Percentiles rank a stretch among this genome's conserved stretches.
Conservation (phyloP, 805 yeast species). For the Saturnispora kantuleensis region DNA sequence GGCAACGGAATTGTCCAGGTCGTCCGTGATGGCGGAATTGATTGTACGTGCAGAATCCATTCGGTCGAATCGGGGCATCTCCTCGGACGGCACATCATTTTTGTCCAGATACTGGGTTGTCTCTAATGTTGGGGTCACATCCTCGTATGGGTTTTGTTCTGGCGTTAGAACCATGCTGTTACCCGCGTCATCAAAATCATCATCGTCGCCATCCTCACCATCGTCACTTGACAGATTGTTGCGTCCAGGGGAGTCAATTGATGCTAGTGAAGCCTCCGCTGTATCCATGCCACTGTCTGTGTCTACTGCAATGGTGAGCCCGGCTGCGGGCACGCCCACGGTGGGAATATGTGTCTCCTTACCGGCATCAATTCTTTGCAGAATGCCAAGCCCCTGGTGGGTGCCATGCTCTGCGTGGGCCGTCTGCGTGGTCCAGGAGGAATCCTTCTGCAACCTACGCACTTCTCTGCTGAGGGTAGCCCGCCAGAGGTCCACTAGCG, state of each 20-base stretch:
- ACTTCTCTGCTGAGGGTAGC: not conserved
- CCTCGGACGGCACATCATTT: not conserved
- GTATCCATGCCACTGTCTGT: not conserved
- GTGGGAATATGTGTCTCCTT: no score
- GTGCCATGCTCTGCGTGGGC: no score
- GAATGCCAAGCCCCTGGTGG: no score
- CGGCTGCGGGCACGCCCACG: no score
- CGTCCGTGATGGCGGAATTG: slow-evolving; percentile 2
- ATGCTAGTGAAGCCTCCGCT: no score
- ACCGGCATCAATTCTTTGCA: no score
- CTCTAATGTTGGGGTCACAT: not conserved
- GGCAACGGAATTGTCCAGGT: not conserved
- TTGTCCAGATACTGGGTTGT: not conserved
- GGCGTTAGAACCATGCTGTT: no score
- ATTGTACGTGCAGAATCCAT: slow-evolving; percentile 1
- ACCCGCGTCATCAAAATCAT: not conserved
- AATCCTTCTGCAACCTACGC: no score
- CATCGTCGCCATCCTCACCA: not conserved
- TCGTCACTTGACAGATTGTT: not conserved
- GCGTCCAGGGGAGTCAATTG: not conserved
- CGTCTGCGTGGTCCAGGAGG: no score
- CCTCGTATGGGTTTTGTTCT: not conserved
- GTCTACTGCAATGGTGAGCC: no score
- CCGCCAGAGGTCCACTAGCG: slow-evolving; percentile 12
- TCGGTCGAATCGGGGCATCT: not conserved